Conservation (phyloP, 148 eudicot genomes). For the Hydrangea macrophylla region DNA sequence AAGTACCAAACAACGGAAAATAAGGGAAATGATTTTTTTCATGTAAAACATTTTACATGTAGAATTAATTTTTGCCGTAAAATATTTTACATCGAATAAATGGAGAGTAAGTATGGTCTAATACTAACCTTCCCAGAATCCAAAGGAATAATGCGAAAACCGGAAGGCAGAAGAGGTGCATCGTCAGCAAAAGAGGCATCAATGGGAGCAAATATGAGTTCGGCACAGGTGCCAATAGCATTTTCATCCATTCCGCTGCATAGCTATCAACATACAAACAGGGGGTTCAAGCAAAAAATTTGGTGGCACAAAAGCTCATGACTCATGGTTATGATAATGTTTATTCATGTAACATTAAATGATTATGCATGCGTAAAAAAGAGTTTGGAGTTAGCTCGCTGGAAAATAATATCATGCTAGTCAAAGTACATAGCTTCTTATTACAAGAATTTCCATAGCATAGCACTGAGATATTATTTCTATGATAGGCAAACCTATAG, state of each 20-base stretch:
- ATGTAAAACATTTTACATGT: no score
- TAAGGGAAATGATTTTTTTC: no score
- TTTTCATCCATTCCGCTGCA: constrained; percentile 97
- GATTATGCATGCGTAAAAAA: no score
- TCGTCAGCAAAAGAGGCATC: constrained; percentile 98
- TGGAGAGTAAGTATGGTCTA: not conserved
- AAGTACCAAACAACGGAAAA: no score
- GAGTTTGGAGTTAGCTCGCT: no score
- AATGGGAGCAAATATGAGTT: constrained; percentile 96
- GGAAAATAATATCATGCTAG: no score
- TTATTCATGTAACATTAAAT: no score
- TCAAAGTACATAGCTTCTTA: no score
- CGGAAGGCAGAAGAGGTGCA: constrained; percentile 93
- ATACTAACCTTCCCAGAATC: constrained; percentile 70
- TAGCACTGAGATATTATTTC: no score
- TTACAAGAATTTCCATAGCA: no score
- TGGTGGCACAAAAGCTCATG: not conserved
- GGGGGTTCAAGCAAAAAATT: not conserved
- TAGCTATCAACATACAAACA: constrained; percentile 41
- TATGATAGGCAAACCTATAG: not conserved
- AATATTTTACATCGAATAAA: no score
- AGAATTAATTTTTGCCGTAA: no score
- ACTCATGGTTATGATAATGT: not conserved
- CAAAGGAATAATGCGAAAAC: constrained; percentile 93
- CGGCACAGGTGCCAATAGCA: constrained; percentile 91